A percentile compares a stretch with the other conserved stretches of the same genome.
Conservation (phyloP, 1,284 basidiomycete species). For the Coniferiporia weirii region DNA sequence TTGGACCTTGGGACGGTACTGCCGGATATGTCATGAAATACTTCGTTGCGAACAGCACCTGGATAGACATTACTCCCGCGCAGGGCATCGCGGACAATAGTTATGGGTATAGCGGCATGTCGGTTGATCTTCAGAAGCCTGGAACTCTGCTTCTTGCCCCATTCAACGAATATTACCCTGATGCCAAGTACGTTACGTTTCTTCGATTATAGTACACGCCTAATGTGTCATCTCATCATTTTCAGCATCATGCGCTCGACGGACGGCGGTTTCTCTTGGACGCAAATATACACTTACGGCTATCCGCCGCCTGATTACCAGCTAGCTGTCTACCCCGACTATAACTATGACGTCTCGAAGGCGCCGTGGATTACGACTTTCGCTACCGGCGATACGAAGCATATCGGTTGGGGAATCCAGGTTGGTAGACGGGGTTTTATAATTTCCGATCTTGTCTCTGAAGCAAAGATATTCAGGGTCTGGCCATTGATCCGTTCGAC, state of each 20-base stretch:
- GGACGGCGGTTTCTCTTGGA: slow-evolving; percentile 20
- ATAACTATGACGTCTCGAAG: slow-evolving; percentile 23
- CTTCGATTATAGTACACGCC: neutral
- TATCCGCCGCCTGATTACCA: slow-evolving; percentile 18
- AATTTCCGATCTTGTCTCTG: neutral
- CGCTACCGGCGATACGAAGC: slow-evolving; percentile 20
- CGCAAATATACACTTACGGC: slow-evolving; percentile 17
- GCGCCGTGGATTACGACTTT: slow-evolving; percentile 22
- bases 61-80: slow-evolving; percentile 18
- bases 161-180: slow-evolving; percentile 24
- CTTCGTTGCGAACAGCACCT: slow-evolving; percentile 18
- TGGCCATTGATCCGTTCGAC: slow-evolving; percentile 24
- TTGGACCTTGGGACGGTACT: slow-evolving; percentile 20
- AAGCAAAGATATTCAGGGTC: neutral
- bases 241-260: slow-evolving; percentile 21
- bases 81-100: slow-evolving; percentile 21
- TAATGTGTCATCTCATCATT: neutral
- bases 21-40: slow-evolving; percentile 19
- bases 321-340: slow-evolving; percentile 20
- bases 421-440: neutral
- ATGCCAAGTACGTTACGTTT: slow-evolving; percentile 10
- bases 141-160: slow-evolving; percentile 24
- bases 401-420: slow-evolving; percentile 23
- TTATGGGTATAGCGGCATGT: slow-evolving; percentile 24
- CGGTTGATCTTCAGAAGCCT: slow-evolving; percentile 24